These are phyloP conservation scores for Hypoxylon fuscum DNA, from an alignment of 495 filamentous ascomycete genomes.

Conservation along the genomic window DNA sequence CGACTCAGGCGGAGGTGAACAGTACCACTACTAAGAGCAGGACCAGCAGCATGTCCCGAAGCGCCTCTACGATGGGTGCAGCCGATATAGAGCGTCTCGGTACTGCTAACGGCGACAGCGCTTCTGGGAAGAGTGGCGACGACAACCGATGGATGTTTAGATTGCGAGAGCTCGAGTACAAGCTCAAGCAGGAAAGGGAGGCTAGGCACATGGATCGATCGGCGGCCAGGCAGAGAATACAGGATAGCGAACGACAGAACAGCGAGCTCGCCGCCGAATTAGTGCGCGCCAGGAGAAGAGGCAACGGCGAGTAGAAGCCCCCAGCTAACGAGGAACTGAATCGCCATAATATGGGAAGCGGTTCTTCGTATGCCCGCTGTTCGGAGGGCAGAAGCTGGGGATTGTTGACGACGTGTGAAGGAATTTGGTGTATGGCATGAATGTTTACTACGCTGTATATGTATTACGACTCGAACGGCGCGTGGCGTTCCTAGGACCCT, in stretches of 20 bases:
- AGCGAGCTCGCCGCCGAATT: conserved; percentile 62
- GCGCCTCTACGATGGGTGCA: conserved; percentile 37
- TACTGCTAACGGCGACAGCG: conserved; percentile 36
- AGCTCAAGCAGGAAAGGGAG: conserved; percentile 89
- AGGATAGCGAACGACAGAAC: conserved; percentile 83
- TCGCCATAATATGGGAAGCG: too few relatives aligned
- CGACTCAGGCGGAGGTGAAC: conserved; percentile 36
- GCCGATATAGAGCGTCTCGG: conserved; percentile 36
- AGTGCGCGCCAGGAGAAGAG: conserved; percentile 39
- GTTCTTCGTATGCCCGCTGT: too few relatives aligned
- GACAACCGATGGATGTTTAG: conserved; percentile 85
- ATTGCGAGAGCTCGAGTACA: conserved; percentile 83
- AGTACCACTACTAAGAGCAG: conserved; percentile 37
- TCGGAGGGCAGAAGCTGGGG: too few relatives aligned
- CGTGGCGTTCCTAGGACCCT: conserved; percentile 25
- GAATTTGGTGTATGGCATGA: conserved; percentile 14
- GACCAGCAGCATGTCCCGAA: conserved; percentile 43
- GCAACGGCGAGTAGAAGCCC: conserved; percentile 34
- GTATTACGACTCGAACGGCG: conserved; percentile 19
- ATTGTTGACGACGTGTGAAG: too few relatives aligned
- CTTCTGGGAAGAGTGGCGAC: conserved; percentile 47
- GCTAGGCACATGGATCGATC: conserved; percentile 83
- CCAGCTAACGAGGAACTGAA: too few relatives aligned
- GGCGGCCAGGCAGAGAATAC: conserved; percentile 83
- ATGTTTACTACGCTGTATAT: conserved; percentile 24